phyloP scores from a whole-genome alignment of 768 basidiomycete genomes.

The Lentinula detonsa region DNA sequence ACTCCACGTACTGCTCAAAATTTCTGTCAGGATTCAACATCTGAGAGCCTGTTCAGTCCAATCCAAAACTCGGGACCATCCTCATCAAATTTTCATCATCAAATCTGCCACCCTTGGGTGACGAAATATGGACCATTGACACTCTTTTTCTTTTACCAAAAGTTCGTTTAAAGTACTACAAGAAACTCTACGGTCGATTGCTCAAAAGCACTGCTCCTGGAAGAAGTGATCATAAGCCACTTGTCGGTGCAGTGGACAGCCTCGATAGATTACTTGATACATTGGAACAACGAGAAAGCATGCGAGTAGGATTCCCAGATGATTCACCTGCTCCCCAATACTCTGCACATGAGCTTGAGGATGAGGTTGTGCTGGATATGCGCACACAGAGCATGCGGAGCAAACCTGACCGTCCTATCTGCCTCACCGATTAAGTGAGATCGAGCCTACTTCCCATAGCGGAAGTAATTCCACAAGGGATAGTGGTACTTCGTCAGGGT shows the following conservation, averaged over 20 bases:
- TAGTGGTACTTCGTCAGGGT: slow-evolving; percentile 50
- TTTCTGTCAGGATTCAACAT: slow-evolving; percentile 75
- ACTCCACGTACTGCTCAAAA: slow-evolving; percentile 71
- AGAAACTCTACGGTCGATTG: slow-evolving; percentile 80
- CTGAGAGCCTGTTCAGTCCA: slow-evolving; percentile 77
- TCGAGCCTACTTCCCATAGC: slow-evolving; percentile 31
- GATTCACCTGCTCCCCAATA: slow-evolving; percentile 10
- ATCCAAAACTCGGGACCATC: slow-evolving; percentile 61
- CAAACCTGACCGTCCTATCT: slow-evolving; percentile 1
- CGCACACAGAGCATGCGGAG: slow-evolving; percentile 28
- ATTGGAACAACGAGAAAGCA: slow-evolving; percentile 54
- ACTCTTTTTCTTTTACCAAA: slow-evolving; percentile 83
- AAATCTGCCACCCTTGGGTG: slow-evolving; percentile 39
- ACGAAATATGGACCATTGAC: slow-evolving; percentile 76
- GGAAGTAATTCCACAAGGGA: slow-evolving; percentile 46
- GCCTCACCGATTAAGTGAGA: slow-evolving; percentile 14
- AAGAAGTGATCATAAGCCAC: slow-evolving; percentile 76
- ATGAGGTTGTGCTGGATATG: slow-evolving; percentile 56
- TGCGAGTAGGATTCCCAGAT: slow-evolving; percentile 39
- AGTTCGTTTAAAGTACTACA: slow-evolving; percentile 83
- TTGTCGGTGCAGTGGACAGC: slow-evolving; percentile 75
- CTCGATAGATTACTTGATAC: slow-evolving; percentile 65
- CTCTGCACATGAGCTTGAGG: slow-evolving; percentile 32
- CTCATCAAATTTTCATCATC: slow-evolving; percentile 63
- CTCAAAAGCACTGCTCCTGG: slow-evolving; percentile 85